A percentile compares a stretch with the other conserved stretches of the same genome.
Conservation (phyloP, 192 early-diverging fungal genomes). For the Rhizoclosmatium globosum region DNA sequence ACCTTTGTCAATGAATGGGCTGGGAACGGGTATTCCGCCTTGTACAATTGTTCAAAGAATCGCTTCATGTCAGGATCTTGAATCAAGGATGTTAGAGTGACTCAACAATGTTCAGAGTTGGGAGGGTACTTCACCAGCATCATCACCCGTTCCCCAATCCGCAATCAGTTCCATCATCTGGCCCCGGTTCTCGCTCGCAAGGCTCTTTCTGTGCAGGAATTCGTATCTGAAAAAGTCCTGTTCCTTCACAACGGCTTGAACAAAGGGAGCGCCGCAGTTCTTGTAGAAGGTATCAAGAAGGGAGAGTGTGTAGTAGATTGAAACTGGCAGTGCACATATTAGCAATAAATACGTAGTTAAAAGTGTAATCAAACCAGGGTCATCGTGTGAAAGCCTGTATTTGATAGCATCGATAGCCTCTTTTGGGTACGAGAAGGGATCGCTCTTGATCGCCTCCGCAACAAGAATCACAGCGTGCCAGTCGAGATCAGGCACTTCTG, state of each 20-base stretch:
- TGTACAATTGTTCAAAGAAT: conserved; percentile 5
- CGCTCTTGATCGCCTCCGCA: neutral
- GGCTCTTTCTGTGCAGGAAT: neutral
- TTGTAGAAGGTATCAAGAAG: conserved; percentile 34
- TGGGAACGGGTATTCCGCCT: conserved; percentile 9
- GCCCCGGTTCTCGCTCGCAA: conserved; percentile 37
- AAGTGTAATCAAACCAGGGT: neutral
- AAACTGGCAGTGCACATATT: conserved; percentile 10
- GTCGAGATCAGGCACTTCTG: conserved; percentile 13
- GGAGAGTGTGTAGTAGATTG: conserved; percentile 28
- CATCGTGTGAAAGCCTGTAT: neutral
- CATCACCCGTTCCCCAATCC: conserved; percentile 20
- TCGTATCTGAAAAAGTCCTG: conserved; percentile 20
- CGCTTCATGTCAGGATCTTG: neutral
- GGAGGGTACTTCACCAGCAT: neutral
- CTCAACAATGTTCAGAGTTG: neutral
- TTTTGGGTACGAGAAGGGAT: neutral
- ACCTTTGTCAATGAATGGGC: conserved; percentile 3
- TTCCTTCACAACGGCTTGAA: neutral
- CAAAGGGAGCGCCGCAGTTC: conserved; percentile 22
- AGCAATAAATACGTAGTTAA: neutral
- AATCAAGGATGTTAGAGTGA: neutral
- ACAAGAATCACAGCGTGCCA: neutral
- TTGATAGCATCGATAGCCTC: conserved; percentile 5
- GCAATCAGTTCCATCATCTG: conserved; percentile 38